These are phyloP conservation scores for Xylariomycetidae sp. DNA, from an alignment of 2,329 filamentous ascomycete species.

Conservation along the genomic window DNA sequence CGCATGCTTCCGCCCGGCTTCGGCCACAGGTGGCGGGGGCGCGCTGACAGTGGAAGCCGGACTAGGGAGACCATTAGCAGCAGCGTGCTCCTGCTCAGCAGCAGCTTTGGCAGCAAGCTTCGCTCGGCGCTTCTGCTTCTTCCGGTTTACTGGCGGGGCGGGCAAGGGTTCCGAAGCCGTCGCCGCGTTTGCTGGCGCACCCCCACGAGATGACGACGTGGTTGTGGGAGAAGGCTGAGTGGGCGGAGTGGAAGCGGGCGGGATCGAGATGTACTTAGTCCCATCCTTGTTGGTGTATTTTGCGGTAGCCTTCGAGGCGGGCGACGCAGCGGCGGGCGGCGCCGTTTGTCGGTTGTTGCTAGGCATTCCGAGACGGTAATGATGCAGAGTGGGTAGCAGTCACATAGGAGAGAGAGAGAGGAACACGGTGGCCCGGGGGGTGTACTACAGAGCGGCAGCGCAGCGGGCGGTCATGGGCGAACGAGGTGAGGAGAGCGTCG, in stretches of 20 bases:
- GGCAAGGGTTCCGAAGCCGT: constrained; percentile 20
- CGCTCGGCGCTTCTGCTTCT: constrained; percentile 89
- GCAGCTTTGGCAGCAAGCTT: constrained; percentile 72
- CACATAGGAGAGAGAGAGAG: constrained; percentile 13
- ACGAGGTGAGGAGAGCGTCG: no score
- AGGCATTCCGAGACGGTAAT: constrained; percentile 35
- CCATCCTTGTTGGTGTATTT: constrained; percentile 65
- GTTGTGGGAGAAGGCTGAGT: constrained; percentile 48
- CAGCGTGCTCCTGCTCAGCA: constrained; percentile 39
- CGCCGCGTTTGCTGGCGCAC: constrained; percentile 25
- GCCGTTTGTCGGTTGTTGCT: constrained; percentile 47
- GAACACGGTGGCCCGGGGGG: constrained; percentile 10
- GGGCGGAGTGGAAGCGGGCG: constrained; percentile 44
- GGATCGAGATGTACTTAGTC: constrained; percentile 62
- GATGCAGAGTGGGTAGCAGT: constrained; percentile 16
- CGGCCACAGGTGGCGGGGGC: constrained; percentile 12
- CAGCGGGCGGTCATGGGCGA: no score
- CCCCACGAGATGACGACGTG: constrained; percentile 31
- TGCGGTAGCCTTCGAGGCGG: constrained; percentile 45
- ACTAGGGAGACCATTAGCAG: constrained; percentile 36
- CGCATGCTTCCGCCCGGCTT: constrained; percentile 13
- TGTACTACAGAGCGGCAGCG: constrained; percentile 10
- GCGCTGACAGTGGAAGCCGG: constrained; percentile 26
- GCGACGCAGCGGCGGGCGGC: constrained; percentile 43
- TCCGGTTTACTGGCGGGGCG: constrained; percentile 66